phyloP scores from a whole-genome alignment of 2,329 filamentous ascomycete species.

The Talaromyces sp. region DNA sequence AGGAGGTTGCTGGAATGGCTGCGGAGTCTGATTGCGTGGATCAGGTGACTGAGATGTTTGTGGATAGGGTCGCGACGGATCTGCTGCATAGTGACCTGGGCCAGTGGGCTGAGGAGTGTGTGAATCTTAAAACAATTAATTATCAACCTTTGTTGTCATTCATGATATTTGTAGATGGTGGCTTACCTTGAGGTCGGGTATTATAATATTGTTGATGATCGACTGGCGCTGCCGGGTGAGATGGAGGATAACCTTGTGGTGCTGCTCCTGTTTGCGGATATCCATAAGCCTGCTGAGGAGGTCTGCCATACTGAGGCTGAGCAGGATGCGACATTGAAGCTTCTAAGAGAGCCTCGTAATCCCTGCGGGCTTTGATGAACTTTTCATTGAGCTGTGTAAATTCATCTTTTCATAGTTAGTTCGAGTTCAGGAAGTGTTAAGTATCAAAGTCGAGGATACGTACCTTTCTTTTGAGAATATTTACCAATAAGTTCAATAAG shows the following conservation, averaged over 20 bases:
- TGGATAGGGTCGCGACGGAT: slow-evolving; percentile 45
- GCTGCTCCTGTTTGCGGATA: slow-evolving; percentile 29
- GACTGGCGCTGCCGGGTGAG: slow-evolving; percentile 43
- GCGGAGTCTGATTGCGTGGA: slow-evolving; percentile 35
- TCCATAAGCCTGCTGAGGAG: slow-evolving; percentile 35
- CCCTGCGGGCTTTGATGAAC: slow-evolving; percentile 95
- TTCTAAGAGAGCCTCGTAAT: slow-evolving; percentile 94
- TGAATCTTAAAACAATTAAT: slow-evolving; percentile 22
- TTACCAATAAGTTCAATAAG: slow-evolving; percentile 97
- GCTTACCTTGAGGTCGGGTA: slow-evolving; percentile 45
- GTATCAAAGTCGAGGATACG: not conserved
- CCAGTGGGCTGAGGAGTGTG: slow-evolving; percentile 44
- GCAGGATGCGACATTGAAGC: slow-evolving; percentile 95
- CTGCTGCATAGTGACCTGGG: slow-evolving; percentile 64
- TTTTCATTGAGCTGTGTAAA: slow-evolving; percentile 99
- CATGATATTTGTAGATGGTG: not conserved
- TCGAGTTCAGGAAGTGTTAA: not conserved
- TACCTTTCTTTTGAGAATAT: slow-evolving; percentile 98
- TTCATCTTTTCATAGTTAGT: slow-evolving; percentile 62
- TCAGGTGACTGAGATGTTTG: slow-evolving; percentile 41
- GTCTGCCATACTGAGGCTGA: slow-evolving; percentile 70
- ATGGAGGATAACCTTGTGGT: slow-evolving; percentile 38
- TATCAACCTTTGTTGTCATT: not conserved
- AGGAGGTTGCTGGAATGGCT: slow-evolving; percentile 37
- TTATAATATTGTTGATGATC: slow-evolving; percentile 69